Evolutionary conservation across 73 alveolate genomes (phyloP).

Genomic region (Paramecium pentaurelia): DNA sequence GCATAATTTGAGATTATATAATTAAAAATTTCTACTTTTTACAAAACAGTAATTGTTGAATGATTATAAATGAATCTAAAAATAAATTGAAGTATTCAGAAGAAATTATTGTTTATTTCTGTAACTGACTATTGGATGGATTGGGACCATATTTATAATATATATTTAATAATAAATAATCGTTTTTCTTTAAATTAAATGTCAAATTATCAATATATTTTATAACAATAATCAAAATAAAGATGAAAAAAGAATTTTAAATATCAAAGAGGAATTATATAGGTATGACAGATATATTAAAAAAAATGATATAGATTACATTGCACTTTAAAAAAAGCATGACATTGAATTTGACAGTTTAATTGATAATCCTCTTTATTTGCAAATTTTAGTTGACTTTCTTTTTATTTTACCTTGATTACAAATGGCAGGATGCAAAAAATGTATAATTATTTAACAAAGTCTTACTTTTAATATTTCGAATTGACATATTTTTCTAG

Average conservation of each 20-base stretch:
- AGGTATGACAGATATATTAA: background rate
- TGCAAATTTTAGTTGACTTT: background rate
- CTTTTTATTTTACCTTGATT: background rate
- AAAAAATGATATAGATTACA: background rate
- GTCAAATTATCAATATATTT: background rate
- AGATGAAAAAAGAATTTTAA: background rate
- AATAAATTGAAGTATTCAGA: too few species aligned
- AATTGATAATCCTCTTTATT: background rate
- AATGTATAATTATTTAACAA: background rate
- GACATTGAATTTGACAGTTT: background rate
- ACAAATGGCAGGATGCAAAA: background rate
- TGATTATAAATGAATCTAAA: too few species aligned
- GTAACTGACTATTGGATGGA: too few species aligned
- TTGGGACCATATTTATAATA: too few species aligned
- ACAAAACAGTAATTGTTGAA: too few species aligned
- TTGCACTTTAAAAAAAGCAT: background rate
- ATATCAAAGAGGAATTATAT: background rate
- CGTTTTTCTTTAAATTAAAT: background rate
- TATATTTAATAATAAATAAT: too few species aligned
- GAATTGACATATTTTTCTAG: background rate
- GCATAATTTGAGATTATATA: too few species aligned
- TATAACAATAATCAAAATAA: background rate
- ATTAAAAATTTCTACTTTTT: too few species aligned
- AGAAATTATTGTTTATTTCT: too few species aligned
- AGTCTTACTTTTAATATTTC: background rate